Evolutionary conservation across 129 eudicot genomes (phyloP), one percentile per base, ranked within the genome.

Genomic region (Saposhnikovia divaricata): DNA sequence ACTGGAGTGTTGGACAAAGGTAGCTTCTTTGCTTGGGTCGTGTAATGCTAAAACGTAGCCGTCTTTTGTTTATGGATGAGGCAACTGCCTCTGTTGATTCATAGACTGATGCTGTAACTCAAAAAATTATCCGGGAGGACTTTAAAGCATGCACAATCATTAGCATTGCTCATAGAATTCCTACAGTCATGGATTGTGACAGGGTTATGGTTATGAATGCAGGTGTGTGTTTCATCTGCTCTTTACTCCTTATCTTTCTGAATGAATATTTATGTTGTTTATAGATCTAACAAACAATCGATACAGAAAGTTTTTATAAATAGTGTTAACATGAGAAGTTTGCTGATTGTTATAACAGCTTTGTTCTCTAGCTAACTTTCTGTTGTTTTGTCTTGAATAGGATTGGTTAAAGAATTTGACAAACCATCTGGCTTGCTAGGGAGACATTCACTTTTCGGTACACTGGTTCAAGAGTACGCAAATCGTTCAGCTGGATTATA

Each of bases 41-140:
- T 57, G 94, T 93, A 23, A 89, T 93, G 94, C 87, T 93, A 47
- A 93, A 93, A 72, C 88, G 34, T 51, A 89, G 98, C 84, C 81
- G 91, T 50, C 85, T 93, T 72, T 77, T 93, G 85, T 93, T 93
- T 66, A 91, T 93, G 97, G 97, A 93, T 40, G 98, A 91, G 88
- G 97, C 98, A n/a, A 93, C 98, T 18, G 97, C 98, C 38, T 93
- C 98, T 5, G 97, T 93, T 57, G 98, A 93, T 86, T 93, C 98
- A 21, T 93, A 91, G 66, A 91, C 97, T 15, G 96, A 93, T 80
- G 96, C 92, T 7, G 89, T 96, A 70, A 96, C 92, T 81, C 99
- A 96, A 85, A 92, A 82, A 80, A 86, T 96, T 76, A 96, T 96
- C 46, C 74, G 98, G 15, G 99, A 90, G 77, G 99, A 96, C 31